These are phyloP conservation scores for Vigna reflexopilosa DNA, from an alignment of 306 rosid species.

Conservation along the genomic window DNA sequence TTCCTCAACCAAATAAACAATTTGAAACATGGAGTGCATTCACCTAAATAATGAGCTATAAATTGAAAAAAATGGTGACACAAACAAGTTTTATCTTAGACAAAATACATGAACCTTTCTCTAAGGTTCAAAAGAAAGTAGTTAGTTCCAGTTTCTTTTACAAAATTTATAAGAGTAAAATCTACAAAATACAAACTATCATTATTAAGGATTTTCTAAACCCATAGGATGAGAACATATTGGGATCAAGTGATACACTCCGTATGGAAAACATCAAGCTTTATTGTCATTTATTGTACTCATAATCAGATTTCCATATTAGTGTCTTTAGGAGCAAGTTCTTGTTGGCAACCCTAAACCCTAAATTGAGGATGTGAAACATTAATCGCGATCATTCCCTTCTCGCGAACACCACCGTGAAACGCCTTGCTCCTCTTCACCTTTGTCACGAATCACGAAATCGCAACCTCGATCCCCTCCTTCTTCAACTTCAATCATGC, in stretches of 20 bases:
- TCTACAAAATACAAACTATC: slow-evolving; percentile 19
- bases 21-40: slow-evolving; percentile 1
- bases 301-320: slow-evolving; percentile 28
- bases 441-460: too few species aligned
- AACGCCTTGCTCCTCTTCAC: too few species aligned
- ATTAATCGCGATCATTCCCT: too few species aligned
- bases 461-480: too few species aligned
- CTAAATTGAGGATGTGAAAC: too few species aligned
- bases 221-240: slow-evolving; percentile 14
- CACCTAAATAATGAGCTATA: not conserved
- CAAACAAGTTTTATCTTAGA: slow-evolving; percentile 5
- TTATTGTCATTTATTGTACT: not conserved
- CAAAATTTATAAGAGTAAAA: not conserved
- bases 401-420: too few species aligned
- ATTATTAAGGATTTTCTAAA: slow-evolving; percentile 18
- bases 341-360: slow-evolving; percentile 54
- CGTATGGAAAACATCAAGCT: not conserved
- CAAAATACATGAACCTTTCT: not conserved
- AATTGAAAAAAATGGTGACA: slow-evolving; percentile 30
- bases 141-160: slow-evolving; percentile 1
- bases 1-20: slow-evolving; percentile 35
- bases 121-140: not conserved
- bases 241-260: slow-evolving; percentile 28
- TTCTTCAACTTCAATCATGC: too few species aligned
- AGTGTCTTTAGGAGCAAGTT: slow-evolving; percentile 75